Evolutionary conservation across 2,329 filamentous ascomycete genomes (phyloP).

Genomic region (Achaetomium macrosporum): DNA sequence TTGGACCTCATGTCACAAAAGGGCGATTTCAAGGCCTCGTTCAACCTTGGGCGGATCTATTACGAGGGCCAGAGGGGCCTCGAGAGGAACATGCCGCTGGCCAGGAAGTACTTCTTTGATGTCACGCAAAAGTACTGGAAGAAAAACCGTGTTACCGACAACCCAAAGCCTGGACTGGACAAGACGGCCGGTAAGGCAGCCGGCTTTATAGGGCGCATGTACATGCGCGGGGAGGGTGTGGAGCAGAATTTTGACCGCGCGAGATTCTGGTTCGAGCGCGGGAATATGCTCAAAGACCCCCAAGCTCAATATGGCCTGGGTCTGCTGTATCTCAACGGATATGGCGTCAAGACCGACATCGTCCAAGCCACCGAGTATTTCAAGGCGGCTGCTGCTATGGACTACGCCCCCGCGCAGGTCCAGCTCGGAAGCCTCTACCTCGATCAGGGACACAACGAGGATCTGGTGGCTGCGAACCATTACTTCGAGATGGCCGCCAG

Average conservation of each 20-base stretch:
- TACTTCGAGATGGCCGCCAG: conserved; percentile 85
- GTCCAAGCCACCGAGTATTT: conserved; percentile 70
- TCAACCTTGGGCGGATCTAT: conserved; percentile 77
- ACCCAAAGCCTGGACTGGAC: conserved; percentile 64
- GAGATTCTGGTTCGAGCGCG: conserved; percentile 76
- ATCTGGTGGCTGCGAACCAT: conserved; percentile 69
- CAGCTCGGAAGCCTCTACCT: conserved; percentile 78
- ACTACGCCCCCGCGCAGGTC: conserved; percentile 74
- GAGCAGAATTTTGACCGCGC: conserved; percentile 73
- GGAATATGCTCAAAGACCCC: conserved; percentile 67
- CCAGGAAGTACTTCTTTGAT: conserved; percentile 74
- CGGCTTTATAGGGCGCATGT: conserved; percentile 84
- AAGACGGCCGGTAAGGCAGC: conserved; percentile 78
- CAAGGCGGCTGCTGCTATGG: conserved; percentile 72
- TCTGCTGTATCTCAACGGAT: conserved; percentile 74
- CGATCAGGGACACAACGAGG: conserved; percentile 66
- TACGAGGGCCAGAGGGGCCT: conserved; percentile 79
- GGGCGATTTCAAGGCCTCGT: conserved; percentile 80
- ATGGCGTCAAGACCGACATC: conserved; percentile 62
- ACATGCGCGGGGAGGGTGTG: conserved; percentile 78
- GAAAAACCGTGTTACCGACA: conserved; percentile 68
- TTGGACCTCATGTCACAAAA: conserved; percentile 85
- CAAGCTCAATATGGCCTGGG: conserved; percentile 82
- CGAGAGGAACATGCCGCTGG: conserved; percentile 64
- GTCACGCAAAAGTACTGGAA: conserved; percentile 81